Percentiles rank a stretch among this genome's conserved stretches.
These are phyloP conservation scores for Tulasnella sp. DNA, from an alignment of 768 basidiomycete species.

Conservation along the genomic window DNA sequence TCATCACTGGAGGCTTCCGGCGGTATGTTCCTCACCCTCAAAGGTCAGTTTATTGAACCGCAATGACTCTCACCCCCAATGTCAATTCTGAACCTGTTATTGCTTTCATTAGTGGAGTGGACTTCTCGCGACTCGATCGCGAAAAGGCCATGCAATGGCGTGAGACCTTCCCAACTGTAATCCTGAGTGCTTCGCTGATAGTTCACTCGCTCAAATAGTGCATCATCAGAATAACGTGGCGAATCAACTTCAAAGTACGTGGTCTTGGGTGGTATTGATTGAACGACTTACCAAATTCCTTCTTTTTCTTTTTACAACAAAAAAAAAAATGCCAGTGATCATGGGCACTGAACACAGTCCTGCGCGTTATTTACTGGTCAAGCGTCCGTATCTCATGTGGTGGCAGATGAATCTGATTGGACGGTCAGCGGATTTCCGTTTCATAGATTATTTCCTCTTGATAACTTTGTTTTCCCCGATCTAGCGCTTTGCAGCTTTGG, in stretches of 20 bases:
- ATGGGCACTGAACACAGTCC: not conserved
- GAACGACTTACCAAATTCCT: not conserved
- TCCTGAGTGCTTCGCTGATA: not conserved
- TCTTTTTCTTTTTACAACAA: no score
- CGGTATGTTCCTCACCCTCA: not conserved
- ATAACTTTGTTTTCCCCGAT: not conserved
- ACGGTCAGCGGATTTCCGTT: not conserved
- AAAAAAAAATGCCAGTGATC: not conserved
- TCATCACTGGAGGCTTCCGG: not conserved
- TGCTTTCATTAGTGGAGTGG: not conserved
- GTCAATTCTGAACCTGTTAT: not conserved
- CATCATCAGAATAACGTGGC: slow-evolving; percentile 9
- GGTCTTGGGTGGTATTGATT: not conserved
- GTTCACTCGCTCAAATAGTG: not conserved
- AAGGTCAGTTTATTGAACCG: not conserved
- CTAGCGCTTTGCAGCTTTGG: slow-evolving; percentile 1
- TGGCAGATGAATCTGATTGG: slow-evolving; percentile 8
- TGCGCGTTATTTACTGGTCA: not conserved
- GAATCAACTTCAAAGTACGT: not conserved
- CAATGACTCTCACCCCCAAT: not conserved
- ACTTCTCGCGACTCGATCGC: slow-evolving; percentile 8
- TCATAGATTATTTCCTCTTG: not conserved
- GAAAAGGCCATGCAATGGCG: slow-evolving; percentile 11
- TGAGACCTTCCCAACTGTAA: no score
- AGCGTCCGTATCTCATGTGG: slow-evolving; percentile 11